Percentiles rank a stretch among this genome's conserved stretches.
Conservation (phyloP, 2,329 filamentous ascomycete species). For the Emergomyces africanus region DNA sequence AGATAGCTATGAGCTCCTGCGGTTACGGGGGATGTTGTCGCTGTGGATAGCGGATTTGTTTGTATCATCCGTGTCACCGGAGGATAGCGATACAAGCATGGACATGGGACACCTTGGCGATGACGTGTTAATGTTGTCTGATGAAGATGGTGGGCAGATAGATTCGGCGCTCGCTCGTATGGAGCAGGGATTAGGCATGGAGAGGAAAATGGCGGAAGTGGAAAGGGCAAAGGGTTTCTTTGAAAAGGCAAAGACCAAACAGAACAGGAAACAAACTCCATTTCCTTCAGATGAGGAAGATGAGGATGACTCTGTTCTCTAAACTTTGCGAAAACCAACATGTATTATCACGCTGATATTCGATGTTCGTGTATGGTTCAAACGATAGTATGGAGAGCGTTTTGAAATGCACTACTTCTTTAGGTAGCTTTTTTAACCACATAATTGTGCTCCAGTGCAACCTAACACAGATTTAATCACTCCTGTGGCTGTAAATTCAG, state of each 20-base stretch:
- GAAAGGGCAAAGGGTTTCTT: slow-evolving; percentile 4
- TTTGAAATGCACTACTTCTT: not conserved
- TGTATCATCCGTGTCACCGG: slow-evolving; percentile 20
- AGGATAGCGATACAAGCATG: slow-evolving; percentile 11
- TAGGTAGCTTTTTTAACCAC: not conserved
- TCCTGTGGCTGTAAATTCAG: not conserved
- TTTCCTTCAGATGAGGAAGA: not conserved
- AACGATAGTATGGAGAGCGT: not conserved
- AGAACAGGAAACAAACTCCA: not conserved
- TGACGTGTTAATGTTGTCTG: not conserved
- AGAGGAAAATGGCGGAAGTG: slow-evolving; percentile 2
- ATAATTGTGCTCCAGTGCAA: not conserved
- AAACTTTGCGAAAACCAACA: not conserved
- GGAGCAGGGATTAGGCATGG: slow-evolving; percentile 1
- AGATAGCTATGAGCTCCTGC: slow-evolving; percentile 52
- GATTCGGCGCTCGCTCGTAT: not conserved
- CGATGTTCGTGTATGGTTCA: not conserved
- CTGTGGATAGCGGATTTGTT: slow-evolving; percentile 62
- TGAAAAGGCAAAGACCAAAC: slow-evolving; percentile 2
- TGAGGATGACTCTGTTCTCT: not conserved
- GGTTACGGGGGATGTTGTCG: slow-evolving; percentile 59
- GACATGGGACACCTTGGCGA: slow-evolving; percentile 1
- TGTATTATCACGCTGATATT: not conserved
- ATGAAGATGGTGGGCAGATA: not conserved
- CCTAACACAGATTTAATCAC: not conserved